phyloP scores from a whole-genome alignment of 83 land plant species.

The Picea mariana region DNA sequence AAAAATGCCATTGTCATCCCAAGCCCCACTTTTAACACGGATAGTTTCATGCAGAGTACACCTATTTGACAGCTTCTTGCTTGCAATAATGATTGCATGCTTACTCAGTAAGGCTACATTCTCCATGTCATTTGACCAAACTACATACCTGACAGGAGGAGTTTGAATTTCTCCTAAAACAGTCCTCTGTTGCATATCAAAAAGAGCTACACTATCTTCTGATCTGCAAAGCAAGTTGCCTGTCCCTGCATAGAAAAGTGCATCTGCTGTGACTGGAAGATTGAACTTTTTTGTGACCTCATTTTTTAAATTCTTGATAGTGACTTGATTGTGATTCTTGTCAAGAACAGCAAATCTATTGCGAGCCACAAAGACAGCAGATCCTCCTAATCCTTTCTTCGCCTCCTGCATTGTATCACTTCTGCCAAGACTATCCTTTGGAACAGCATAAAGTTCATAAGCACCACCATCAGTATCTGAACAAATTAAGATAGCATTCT shows the following conservation, averaged over 20 bases:
- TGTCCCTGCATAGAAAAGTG: constrained; percentile 67
- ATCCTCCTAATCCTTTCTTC: constrained; percentile 64
- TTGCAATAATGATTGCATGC: constrained; percentile 66
- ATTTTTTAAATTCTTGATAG: constrained; percentile 64
- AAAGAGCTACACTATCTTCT: constrained; percentile 50
- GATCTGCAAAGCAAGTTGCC: constrained; percentile 59
- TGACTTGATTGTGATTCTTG: constrained; percentile 57
- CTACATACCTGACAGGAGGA: constrained; percentile 63
- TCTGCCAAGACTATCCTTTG: constrained; percentile 66
- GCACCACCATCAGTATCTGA: constrained; percentile 82
- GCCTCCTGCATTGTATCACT: constrained; percentile 62
- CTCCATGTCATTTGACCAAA: constrained; percentile 83
- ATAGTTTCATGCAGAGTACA: constrained; percentile 83
- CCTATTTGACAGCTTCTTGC: constrained; percentile 54
- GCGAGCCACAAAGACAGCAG: constrained; percentile 79
- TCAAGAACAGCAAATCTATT: constrained; percentile 87
- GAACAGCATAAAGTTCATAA: constrained; percentile 67
- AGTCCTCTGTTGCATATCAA: constrained; percentile 59
- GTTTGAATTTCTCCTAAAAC: constrained; percentile 59
- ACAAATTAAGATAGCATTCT: constrained; percentile 72
- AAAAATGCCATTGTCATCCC: constrained; percentile 78
- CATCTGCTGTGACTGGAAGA: constrained; percentile 56
- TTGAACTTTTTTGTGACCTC: constrained; percentile 57
- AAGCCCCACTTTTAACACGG: constrained; percentile 76
- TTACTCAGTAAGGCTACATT: constrained; percentile 69